Percentiles rank a stretch among this genome's conserved stretches.
phyloP scores from a whole-genome alignment of 164 flowering plant species.

The Stephania yunnanensis region DNA sequence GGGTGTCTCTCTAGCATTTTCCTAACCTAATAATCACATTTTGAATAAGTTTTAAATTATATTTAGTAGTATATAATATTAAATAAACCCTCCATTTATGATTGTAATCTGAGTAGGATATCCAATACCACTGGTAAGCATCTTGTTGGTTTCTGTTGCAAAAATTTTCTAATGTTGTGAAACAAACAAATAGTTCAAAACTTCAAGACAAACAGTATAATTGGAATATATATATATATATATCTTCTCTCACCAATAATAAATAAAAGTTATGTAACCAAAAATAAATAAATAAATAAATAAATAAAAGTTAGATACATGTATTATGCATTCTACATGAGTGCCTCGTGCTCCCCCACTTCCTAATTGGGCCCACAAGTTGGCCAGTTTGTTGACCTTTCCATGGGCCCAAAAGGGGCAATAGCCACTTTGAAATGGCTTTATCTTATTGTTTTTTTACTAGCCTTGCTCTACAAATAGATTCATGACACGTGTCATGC shows the following conservation, averaged over 20 bases:
- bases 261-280: background rate
- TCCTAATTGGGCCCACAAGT: background rate
- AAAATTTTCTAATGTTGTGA: background rate
- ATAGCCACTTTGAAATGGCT: background rate
- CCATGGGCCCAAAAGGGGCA: background rate
- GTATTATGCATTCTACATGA: background rate
- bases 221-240: background rate
- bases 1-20: no score
- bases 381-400: slow-evolving; percentile 1
- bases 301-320: background rate
- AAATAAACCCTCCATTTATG: background rate
- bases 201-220: background rate
- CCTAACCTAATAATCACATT: background rate
- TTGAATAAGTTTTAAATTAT: background rate
- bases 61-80: no score
- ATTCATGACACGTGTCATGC: background rate
- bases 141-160: background rate
- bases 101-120: background rate
- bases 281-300: background rate
- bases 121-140: background rate
- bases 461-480: background rate
- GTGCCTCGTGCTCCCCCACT: background rate
- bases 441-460: background rate
- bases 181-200: slow-evolving; percentile 1
- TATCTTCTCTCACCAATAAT: background rate